phyloP scores from a whole-genome alignment of 2,329 filamentous ascomycete species.

The Epichloe sp. region DNA sequence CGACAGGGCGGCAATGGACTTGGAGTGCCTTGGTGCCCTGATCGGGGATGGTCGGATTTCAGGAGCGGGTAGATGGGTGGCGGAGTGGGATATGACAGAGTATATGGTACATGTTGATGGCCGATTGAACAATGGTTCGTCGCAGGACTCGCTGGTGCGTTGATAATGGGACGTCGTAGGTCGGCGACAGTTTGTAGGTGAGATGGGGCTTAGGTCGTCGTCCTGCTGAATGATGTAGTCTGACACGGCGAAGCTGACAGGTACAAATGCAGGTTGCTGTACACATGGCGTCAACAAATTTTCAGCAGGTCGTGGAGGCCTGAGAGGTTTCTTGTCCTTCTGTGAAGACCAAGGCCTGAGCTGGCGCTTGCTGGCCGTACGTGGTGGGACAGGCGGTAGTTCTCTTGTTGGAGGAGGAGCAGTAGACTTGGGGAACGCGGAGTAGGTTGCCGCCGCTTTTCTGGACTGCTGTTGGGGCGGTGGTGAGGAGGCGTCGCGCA shows the following conservation, averaged over 20 bases:
- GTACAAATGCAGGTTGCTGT: slow-evolving; percentile 3
- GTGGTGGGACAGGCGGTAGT: not conserved
- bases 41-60: slow-evolving; percentile 7
- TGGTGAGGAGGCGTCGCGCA: slow-evolving; percentile 11
- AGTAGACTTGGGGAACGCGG: slow-evolving; percentile 26
- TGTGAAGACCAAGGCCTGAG: not conserved
- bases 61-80: slow-evolving; percentile 11
- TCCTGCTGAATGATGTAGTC: not conserved
- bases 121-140: not conserved
- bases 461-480: slow-evolving; percentile 3
- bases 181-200: slow-evolving; percentile 8
- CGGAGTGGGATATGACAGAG: slow-evolving; percentile 12
- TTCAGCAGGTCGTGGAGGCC: slow-evolving; percentile 18
- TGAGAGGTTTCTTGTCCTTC: slow-evolving; percentile 11
- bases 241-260: slow-evolving; percentile 1
- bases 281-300: slow-evolving; percentile 13
- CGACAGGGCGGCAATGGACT: slow-evolving; percentile 13
- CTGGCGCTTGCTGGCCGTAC: not conserved
- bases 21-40: slow-evolving; percentile 13
- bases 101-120: slow-evolving; percentile 8
- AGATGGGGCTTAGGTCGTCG: slow-evolving; percentile 1
- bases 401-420: slow-evolving; percentile 1
- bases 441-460: slow-evolving; percentile 22
- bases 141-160: not conserved
- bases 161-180: not conserved